These are phyloP conservation scores for Fusarium udum DNA, from an alignment of 2,329 filamentous ascomycete genomes.

Conservation along the genomic window DNA sequence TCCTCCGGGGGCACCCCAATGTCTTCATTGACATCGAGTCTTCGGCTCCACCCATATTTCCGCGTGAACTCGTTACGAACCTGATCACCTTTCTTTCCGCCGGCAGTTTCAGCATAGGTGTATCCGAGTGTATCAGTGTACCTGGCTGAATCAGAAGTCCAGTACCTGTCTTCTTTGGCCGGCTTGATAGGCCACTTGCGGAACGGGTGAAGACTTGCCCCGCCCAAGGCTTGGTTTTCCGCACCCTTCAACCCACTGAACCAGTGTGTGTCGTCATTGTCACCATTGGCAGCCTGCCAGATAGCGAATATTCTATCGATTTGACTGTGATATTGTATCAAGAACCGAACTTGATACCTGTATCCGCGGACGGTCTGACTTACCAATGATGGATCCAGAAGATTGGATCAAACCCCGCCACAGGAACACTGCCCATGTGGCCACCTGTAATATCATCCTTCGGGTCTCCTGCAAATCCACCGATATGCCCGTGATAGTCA, in stretches of 20 bases:
- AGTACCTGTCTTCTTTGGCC: neutral
- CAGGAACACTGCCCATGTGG: neutral
- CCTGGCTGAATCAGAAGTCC: neutral
- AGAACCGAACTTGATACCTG: neutral
- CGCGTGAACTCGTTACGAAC: neutral
- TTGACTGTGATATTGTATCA: neutral
- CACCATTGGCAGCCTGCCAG: neutral
- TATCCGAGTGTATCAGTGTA: neutral
- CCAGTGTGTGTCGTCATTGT: neutral
- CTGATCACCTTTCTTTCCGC: neutral
- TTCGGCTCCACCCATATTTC: neutral
- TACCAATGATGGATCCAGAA: neutral
- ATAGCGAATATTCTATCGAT: neutral
- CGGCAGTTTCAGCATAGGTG: neutral
- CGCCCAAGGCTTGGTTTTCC: neutral
- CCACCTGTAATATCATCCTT: neutral
- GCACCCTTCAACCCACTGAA: neutral
- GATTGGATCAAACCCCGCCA: neutral
- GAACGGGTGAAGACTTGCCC: neutral
- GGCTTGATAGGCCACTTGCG: neutral
- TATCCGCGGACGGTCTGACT: neutral
- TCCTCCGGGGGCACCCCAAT: neutral
- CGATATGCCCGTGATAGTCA: neutral
- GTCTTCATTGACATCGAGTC: neutral
- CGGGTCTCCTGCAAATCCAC: neutral